phyloP scores from a whole-genome alignment of 345 rosid species.

The Laguncularia racemosa region DNA sequence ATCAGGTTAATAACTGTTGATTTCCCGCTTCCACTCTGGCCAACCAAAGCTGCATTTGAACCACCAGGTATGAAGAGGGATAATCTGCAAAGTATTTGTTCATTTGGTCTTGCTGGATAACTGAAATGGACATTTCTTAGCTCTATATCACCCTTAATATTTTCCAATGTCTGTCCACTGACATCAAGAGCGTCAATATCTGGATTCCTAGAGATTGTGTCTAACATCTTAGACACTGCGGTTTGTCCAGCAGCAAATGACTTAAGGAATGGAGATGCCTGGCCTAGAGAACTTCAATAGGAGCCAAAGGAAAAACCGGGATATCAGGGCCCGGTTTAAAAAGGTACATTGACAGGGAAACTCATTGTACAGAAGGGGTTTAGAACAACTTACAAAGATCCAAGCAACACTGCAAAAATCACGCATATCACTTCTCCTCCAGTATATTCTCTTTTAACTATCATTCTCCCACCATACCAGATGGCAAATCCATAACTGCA shows the following conservation, averaged over 20 bases:
- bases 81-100: constrained; percentile 38
- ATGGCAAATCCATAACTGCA: constrained; percentile 44
- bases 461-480: constrained; percentile 64
- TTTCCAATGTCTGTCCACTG: constrained; percentile 29
- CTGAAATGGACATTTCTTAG: constrained; percentile 47
- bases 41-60: constrained; percentile 55
- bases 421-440: constrained; percentile 55
- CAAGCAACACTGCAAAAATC: constrained; percentile 45
- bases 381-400: constrained; percentile 41
- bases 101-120: constrained; percentile 61
- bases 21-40: constrained; percentile 72
- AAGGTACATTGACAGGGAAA: too few species aligned
- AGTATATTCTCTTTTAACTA: constrained; percentile 43
- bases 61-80: constrained; percentile 48
- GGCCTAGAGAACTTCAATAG: constrained; percentile 55
- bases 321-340: not conserved
- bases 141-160: constrained; percentile 48
- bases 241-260: constrained; percentile 62
- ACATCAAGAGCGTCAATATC: constrained; percentile 41
- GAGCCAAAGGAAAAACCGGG: not conserved
- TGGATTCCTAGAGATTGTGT: constrained; percentile 45
- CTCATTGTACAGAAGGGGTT: not conserved
- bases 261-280: constrained; percentile 45
- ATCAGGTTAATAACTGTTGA: constrained; percentile 59
- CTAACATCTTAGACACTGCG: constrained; percentile 62